Evolutionary conservation across 768 basidiomycete genomes (phyloP).

Genomic region (Ramaria rubella): DNA sequence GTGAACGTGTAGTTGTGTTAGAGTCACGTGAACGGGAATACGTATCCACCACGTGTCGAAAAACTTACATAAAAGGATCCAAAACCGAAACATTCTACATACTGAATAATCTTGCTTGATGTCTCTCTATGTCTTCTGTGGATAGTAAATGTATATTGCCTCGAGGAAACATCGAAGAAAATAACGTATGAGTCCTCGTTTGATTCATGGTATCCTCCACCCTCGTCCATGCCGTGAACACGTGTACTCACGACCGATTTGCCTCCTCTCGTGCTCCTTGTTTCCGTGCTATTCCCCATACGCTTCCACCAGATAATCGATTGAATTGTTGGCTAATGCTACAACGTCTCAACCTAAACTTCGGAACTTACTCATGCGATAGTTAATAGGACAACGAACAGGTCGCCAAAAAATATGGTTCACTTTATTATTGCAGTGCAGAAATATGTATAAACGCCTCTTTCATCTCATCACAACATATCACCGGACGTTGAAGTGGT

Average conservation of each 20-base stretch:
- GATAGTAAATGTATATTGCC: background rate
- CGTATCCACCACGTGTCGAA: too few species aligned
- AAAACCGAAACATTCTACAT: too few species aligned
- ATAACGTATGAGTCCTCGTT: background rate
- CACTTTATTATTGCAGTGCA: background rate
- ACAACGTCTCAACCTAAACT: too few species aligned
- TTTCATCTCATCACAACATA: background rate
- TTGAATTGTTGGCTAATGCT: too few species aligned
- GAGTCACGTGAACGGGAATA: too few species aligned
- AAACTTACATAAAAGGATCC: too few species aligned
- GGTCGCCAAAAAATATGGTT: too few species aligned
- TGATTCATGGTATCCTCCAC: background rate
- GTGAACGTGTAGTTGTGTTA: too few species aligned
- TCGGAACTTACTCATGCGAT: background rate
- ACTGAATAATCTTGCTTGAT: background rate
- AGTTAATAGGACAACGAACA: too few species aligned
- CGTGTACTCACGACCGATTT: background rate
- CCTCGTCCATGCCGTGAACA: background rate
- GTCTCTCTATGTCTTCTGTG: background rate
- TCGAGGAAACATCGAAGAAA: background rate
- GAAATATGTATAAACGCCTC: background rate
- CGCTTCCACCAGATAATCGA: too few species aligned
- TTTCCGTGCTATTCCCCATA: background rate
- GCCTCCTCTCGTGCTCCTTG: background rate
- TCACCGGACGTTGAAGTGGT: constrained; percentile 2